phyloP scores from a whole-genome alignment of 208 protist species.

The Trypanosoma melophagium region DNA sequence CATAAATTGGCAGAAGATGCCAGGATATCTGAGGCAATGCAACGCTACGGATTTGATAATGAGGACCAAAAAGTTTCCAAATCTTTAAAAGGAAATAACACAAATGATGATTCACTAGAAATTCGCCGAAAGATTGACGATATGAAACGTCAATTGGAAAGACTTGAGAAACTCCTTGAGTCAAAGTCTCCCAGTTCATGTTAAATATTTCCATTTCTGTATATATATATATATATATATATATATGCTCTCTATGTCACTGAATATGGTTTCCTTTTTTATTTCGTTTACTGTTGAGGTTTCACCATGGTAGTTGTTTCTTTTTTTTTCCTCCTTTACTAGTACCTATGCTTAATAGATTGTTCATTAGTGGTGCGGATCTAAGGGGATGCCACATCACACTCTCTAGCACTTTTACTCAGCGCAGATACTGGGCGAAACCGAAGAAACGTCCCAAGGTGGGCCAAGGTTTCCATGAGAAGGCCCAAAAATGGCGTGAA shows the following conservation, averaged over 20 bases:
- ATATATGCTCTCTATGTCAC: background rate
- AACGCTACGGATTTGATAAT: constrained; percentile 13
- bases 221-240: constrained; percentile 14
- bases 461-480: constrained; percentile 83
- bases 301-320: background rate
- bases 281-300: background rate
- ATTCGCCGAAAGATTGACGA: constrained; percentile 45
- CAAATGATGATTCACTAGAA: constrained; percentile 15
- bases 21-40: constrained; percentile 62
- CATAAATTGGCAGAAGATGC: constrained; percentile 65
- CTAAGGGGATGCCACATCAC: constrained; percentile 36
- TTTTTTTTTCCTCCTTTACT: constrained; percentile 4
- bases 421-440: constrained; percentile 86
- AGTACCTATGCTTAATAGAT: constrained; percentile 38
- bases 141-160: constrained; percentile 57
- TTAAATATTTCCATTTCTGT: constrained; percentile 7
- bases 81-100: background rate
- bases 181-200: constrained; percentile 23
- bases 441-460: constrained; percentile 91
- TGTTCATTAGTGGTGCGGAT: constrained; percentile 64
- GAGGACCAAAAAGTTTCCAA: background rate
- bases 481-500: constrained; percentile 88
- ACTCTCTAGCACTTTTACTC: constrained; percentile 35
- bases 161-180: constrained; percentile 50
- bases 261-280: background rate